A percentile compares a stretch with the other conserved stretches of the same genome.
phyloP scores from a whole-genome alignment of 106 monocot species.

The Allium fistulosum region DNA sequence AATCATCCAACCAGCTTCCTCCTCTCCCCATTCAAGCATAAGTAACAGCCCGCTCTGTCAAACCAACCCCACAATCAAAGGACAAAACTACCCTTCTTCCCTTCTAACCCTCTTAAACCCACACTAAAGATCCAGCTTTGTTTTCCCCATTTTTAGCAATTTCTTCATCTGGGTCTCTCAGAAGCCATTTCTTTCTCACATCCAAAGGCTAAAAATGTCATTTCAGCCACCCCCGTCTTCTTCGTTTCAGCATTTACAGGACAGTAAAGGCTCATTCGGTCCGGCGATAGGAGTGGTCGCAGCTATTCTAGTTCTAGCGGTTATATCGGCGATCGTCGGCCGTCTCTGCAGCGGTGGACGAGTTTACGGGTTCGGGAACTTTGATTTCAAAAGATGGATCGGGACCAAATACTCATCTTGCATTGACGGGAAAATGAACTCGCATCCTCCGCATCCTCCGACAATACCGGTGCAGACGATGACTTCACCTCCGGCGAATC shows the following conservation, averaged over 20 bases:
- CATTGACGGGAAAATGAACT: conserved; percentile 31
- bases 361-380: conserved; percentile 33
- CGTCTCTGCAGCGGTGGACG: conserved; percentile 47
- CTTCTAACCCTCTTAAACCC: neutral
- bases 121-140: neutral
- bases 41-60: too few species aligned
- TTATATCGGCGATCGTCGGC: conserved; percentile 42
- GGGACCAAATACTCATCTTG: conserved; percentile 57
- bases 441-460: conserved; percentile 5
- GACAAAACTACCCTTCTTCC: neutral
- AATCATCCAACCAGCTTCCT: too few species aligned
- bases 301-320: conserved; percentile 32
- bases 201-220: conserved; percentile 6
- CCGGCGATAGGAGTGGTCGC: conserved; percentile 38
- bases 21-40: too few species aligned
- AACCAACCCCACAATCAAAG: too few species aligned
- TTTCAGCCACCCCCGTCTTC: neutral
- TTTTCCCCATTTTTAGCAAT: neutral
- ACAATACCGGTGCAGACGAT: conserved; percentile 4
- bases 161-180: neutral
- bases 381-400: conserved; percentile 51
- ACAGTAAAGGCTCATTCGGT: conserved; percentile 30
- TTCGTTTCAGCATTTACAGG: neutral
- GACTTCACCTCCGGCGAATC: neutral
- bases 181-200: neutral